These are phyloP conservation scores for Cavenderia fasciculata DNA, from an alignment of 78 protist genomes.

Conservation along the genomic window DNA sequence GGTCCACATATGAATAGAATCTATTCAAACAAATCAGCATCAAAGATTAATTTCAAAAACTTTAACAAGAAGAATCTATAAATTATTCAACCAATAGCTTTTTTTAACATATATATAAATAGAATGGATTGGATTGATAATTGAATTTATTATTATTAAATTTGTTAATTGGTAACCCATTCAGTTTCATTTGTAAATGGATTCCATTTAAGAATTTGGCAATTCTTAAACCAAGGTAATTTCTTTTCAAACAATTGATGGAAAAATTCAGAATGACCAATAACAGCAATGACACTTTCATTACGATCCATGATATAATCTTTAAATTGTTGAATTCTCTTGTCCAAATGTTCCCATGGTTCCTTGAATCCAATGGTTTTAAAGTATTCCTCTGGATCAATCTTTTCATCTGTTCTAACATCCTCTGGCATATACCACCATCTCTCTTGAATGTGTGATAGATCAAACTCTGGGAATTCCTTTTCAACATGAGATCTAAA, in stretches of 20 bases:
- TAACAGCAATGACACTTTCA: slow-evolving; percentile 26
- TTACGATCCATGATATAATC: not conserved
- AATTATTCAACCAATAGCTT: not conserved
- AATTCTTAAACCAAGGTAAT: slow-evolving; percentile 22
- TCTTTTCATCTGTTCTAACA: slow-evolving; percentile 11
- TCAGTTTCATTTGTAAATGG: slow-evolving; percentile 6
- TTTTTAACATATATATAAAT: not conserved
- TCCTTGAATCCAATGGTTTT: slow-evolving; percentile 45
- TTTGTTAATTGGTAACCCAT: not conserved
- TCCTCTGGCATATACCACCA: slow-evolving; percentile 56
- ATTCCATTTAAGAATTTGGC: slow-evolving; percentile 32
- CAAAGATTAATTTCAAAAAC: slow-evolving; percentile 61
- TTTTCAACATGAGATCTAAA: not conserved
- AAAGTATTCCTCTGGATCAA: slow-evolving; percentile 52
- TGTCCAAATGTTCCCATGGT: not conserved
- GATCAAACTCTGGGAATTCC: slow-evolving; percentile 49
- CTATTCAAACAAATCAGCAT: slow-evolving; percentile 29
- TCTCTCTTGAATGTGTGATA: slow-evolving; percentile 13
- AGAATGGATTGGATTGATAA: not conserved
- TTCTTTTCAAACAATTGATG: slow-evolving; percentile 16
- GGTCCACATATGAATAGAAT: slow-evolving; percentile 65
- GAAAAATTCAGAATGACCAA: slow-evolving; percentile 59
- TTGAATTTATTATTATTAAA: not conserved
- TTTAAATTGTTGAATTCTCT: slow-evolving; percentile 18
- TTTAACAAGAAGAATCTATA: slow-evolving; percentile 11